Evolutionary conservation across 805 yeast genomes (phyloP).

Genomic region (Wickerhamomyces strasburgensis): DNA sequence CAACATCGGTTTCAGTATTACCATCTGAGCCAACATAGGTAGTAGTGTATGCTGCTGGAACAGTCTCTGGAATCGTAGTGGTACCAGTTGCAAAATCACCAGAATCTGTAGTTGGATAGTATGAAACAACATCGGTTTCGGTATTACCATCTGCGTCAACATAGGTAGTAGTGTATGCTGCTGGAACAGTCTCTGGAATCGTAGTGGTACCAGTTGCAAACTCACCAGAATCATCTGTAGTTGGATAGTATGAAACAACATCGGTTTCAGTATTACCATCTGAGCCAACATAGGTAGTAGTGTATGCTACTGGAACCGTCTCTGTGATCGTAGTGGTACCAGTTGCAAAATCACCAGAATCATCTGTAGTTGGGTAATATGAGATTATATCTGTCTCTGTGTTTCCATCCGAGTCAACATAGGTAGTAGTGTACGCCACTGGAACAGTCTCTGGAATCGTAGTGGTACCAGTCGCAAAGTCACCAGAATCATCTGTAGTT

Average conservation of each 20-base stretch:
- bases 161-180: conserved; percentile 10
- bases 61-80: no score
- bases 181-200: conserved; percentile 6
- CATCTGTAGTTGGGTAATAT: no score
- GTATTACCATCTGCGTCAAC: conserved; percentile 5
- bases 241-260: not conserved
- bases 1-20: conserved; percentile 2
- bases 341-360: no score
- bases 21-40: no score
- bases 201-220: conserved; percentile 1
- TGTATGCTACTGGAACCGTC: no score
- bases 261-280: not conserved
- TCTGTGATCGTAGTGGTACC: no score
- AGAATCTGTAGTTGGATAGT: conserved; percentile 7
- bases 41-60: no score
- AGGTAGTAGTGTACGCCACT: conserved; percentile 4
- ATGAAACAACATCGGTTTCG: conserved; percentile 7
- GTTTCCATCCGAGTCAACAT: not conserved
- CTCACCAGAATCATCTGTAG: not conserved
- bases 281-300: no score
- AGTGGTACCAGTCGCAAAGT: no score
- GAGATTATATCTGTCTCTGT: no score
- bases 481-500: no score
- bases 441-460: conserved; percentile 4
- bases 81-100: conserved; percentile 2